Conservation (phyloP, 352 stramenopile genomes). For the Pythium plurisporium region DNA sequence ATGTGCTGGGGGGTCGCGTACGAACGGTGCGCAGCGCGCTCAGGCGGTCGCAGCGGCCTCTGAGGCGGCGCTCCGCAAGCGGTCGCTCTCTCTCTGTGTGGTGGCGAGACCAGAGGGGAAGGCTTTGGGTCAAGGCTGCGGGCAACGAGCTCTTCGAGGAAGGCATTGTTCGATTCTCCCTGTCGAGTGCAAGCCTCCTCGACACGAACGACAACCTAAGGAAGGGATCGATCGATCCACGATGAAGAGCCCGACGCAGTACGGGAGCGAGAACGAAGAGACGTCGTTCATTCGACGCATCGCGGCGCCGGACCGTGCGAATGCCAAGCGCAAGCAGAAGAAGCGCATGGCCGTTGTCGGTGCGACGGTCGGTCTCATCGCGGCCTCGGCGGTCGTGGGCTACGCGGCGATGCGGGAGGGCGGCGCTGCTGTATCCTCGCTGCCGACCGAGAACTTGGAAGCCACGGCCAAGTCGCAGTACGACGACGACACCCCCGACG, state of each 20-base stretch:
- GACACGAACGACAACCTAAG: not conserved
- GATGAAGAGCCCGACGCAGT: conserved; percentile 52
- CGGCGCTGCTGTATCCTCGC: not conserved
- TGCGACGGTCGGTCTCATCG: conserved; percentile 34
- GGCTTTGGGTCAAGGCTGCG: too few species aligned
- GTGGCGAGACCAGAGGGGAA: too few species aligned
- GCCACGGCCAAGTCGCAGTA: conserved; percentile 31
- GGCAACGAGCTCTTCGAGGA: not conserved
- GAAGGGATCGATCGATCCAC: not conserved
- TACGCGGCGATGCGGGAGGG: conserved; percentile 31
- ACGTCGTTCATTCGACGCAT: conserved; percentile 54
- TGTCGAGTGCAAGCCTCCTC: conserved; percentile 23
- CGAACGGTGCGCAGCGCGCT: conserved; percentile 20
- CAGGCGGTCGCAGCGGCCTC: conserved; percentile 8
- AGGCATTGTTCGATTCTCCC: conserved; percentile 36
- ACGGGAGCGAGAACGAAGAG: conserved; percentile 60
- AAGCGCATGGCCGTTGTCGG: conserved; percentile 40
- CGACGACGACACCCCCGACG: conserved; percentile 23
- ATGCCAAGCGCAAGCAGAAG: conserved; percentile 34
- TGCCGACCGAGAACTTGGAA: conserved; percentile 28
- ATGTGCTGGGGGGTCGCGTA: conserved; percentile 5
- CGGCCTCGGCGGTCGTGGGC: conserved; percentile 32
- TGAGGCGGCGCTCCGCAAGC: not conserved
- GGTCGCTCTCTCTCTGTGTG: too few species aligned
- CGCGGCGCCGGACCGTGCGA: conserved; percentile 34